A percentile compares a stretch with the other conserved stretches of the same genome.
Conservation (phyloP, 768 basidiomycete species). For the Mycena venus region DNA sequence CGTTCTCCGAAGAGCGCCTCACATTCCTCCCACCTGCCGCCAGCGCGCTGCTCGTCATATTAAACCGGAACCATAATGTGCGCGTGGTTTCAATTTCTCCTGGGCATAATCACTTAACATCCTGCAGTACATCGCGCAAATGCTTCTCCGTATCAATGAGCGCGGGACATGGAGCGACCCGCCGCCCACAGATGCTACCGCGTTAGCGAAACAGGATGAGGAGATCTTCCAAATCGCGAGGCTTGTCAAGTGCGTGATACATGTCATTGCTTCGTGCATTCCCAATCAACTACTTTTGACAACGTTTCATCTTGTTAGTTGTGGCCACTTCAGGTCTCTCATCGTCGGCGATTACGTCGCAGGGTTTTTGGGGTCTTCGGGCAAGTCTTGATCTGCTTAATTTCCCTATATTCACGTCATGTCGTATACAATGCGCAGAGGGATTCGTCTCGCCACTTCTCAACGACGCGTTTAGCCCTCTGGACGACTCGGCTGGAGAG, state of each 20-base stretch:
- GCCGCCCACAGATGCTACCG: slow-evolving; percentile 44
- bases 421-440: background rate
- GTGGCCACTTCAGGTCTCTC: slow-evolving; percentile 67
- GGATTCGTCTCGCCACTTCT: background rate
- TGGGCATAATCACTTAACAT: too few relatives aligned
- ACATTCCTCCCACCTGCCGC: slow-evolving; percentile 67
- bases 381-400: background rate
- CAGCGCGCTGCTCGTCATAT: slow-evolving; percentile 66
- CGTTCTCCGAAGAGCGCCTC: slow-evolving; percentile 66
- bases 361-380: slow-evolving; percentile 60
- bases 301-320: slow-evolving; percentile 39
- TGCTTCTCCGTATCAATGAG: slow-evolving; percentile 69
- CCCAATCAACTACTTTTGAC: background rate
- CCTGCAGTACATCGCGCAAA: slow-evolving; percentile 65
- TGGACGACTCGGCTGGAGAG: slow-evolving; percentile 50
- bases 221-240: slow-evolving; percentile 70
- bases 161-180: slow-evolving; percentile 60
- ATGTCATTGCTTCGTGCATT: background rate
- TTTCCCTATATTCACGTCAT: background rate
- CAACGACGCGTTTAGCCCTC: slow-evolving; percentile 58
- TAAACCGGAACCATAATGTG: slow-evolving; percentile 73
- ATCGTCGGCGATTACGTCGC: slow-evolving; percentile 73
- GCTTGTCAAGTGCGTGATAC: slow-evolving; percentile 60
- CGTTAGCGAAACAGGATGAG: slow-evolving; percentile 57
- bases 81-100: slow-evolving; percentile 21